Evolutionary conservation across 2,329 filamentous ascomycete genomes (phyloP), one percentile per base, ranked within the genome.

Genomic region (Didymella pomorum): DNA sequence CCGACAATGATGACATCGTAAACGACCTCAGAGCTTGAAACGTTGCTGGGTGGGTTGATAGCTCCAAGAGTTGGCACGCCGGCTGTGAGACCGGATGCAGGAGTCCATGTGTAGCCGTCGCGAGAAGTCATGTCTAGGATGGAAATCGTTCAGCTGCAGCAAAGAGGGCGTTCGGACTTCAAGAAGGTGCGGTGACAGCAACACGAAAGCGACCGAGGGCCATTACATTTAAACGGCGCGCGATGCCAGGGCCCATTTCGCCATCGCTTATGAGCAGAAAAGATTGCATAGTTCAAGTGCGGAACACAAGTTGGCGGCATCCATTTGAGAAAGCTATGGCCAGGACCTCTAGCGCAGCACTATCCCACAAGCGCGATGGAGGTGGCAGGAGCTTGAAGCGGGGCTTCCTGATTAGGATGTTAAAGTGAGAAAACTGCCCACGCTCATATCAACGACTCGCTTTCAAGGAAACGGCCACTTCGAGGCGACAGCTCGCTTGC

Each of bases 1-100:
- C 67, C 69, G 16, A 72, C 58, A 14, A 72, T 54, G 1, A 72
- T 43, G 4, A 68, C 68, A 51, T 72, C 69, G 48, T 67, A 69
- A 3, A 56, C 4, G 3, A 43, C 29, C 31, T 67, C 49, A 4
- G 51, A 37, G 33, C 56, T 65, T 1, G 48, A 29, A 14, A 70
- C 35, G 29, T 71, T 70, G 0, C 52, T 58, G 0, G 60, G 26
- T 4, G 66, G 69, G 1, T 43, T 43, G 21, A 71, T 63, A 18
- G 64, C 61, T 21, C 67, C 64, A 6, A 70, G 50, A 4, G 61
- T 60, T 11, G 68, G 68, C 4, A 71, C 44, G 16, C 67, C 67
- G 11, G 59, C 52, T 33, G 52, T 60, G 8, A 70, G 56, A 28
- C 66, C 68, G 1, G 51, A 37, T 11, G 51, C 29, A 21, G 59